phyloP scores from a whole-genome alignment of 1,139 yeast genomes.

The Diutina mesorugosa region DNA sequence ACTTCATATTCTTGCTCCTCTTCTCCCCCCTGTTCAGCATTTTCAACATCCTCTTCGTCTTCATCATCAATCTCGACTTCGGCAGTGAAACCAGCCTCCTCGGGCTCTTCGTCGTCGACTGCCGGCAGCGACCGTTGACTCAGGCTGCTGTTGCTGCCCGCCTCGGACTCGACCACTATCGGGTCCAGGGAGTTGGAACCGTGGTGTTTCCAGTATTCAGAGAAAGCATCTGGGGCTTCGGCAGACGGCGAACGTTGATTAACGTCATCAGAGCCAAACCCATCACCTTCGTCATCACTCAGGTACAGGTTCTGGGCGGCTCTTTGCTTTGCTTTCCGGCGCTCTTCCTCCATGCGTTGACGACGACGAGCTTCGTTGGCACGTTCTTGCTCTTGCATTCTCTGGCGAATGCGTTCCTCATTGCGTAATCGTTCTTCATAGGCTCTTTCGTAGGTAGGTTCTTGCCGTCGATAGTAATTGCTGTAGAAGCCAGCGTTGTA shows the following conservation, averaged over 20 bases:
- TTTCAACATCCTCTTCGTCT: neutral
- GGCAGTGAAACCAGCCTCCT: neutral
- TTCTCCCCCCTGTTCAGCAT: neutral
- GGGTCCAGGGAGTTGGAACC: conserved; percentile 1
- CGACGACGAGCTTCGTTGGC: neutral
- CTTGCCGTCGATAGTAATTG: neutral
- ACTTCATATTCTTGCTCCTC: neutral
- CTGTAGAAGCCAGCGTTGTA: neutral
- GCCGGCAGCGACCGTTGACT: neutral
- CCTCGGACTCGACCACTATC: neutral
- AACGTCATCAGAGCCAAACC: neutral
- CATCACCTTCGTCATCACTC: neutral
- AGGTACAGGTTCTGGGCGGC: neutral
- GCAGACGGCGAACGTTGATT: neutral
- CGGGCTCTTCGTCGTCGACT: neutral
- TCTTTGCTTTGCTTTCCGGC: neutral
- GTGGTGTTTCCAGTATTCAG: neutral
- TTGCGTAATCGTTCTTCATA: neutral
- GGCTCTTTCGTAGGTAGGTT: neutral
- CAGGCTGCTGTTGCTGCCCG: neutral
- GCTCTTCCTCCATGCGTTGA: neutral
- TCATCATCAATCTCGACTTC: neutral
- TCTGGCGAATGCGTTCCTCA: neutral
- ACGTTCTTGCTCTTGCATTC: neutral
- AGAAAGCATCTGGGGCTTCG: neutral